Evolutionary conservation across 2,329 filamentous ascomycete species (phyloP), one percentile per base, ranked within the genome.

Genomic region (Tympanopsis confertula): DNA sequence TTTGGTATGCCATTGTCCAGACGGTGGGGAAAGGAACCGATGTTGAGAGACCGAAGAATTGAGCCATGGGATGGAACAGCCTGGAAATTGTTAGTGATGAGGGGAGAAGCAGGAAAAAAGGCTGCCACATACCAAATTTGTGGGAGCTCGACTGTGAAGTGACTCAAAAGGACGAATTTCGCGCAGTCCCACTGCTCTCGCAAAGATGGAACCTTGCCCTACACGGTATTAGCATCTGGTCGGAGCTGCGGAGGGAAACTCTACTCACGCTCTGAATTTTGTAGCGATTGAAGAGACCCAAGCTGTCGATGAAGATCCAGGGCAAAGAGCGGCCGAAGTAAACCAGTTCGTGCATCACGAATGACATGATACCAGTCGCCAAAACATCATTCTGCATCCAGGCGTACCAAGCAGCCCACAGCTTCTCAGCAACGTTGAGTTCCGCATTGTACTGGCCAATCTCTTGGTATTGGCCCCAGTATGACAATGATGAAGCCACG

Each of bases 341-440:
- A 39, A 85, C 68, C 18, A 68, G n/a, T 58, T 86, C 81, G 57
- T 85, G 81, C 70, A 85, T 82, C 38, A 71, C 61, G 50, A 86
- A 85, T 33, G 78, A 82, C 78, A 85, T 79, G 62, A 86, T 83
- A 36, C 80, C 80, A 0, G 81, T 86, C 29, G 81, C 81, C 39
- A 86, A 71, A 41, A 82, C 71, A 62, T 86, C 81, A 52, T 86
- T 85, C 55, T 81, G 76, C 71, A 85, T 82, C 63, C 72, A 86
- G 13, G 76, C 71, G 56, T 86, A 86, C 80, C 78, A 84, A 19
- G 77, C 76, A 39, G 30, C 15, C 30, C 30, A 33, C 7, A 33
- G 30, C 17, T 15, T 33, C 30, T 33, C 30, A 7, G 17, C 15
- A 10, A 33, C 10, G 15, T 33, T 33, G 10, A 33, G 30, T 12